A percentile compares a stretch with the other conserved stretches of the same genome.
Conservation (phyloP, 2,329 filamentous ascomycete genomes). For the Hypoxylon sp. region DNA sequence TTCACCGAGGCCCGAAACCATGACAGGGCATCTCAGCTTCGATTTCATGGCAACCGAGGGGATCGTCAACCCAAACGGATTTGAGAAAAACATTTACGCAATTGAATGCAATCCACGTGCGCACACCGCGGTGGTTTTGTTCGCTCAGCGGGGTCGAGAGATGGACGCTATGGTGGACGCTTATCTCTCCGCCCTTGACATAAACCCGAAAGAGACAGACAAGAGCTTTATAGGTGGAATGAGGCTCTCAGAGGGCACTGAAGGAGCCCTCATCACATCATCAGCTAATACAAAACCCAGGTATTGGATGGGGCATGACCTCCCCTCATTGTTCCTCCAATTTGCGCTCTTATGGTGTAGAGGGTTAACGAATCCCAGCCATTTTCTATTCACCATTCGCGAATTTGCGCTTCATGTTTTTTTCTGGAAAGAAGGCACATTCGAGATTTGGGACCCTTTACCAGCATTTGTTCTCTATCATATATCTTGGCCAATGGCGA, state of each 20-base stretch:
- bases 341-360: constrained; percentile 55
- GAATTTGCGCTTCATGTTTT: constrained; percentile 56
- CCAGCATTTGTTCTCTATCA: constrained; percentile 70
- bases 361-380: constrained; percentile 37
- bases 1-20: constrained; percentile 56
- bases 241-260: not conserved
- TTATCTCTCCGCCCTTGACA: constrained; percentile 64
- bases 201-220: not conserved
- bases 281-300: constrained; percentile 49
- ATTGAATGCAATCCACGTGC: constrained; percentile 80
- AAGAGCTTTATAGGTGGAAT: not conserved
- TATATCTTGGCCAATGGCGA: constrained; percentile 66
- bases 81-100: constrained; percentile 65
- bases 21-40: constrained; percentile 80
- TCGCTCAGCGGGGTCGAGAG: constrained; percentile 58
- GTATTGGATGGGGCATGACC: constrained; percentile 78
- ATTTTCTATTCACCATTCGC: constrained; percentile 43
- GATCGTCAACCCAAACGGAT: constrained; percentile 42
- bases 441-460: constrained; percentile 66
- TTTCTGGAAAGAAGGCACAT: constrained; percentile 68
- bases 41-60: constrained; percentile 73
- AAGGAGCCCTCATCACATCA: constrained; percentile 36
- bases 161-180: constrained; percentile 61
- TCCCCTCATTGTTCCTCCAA: constrained; percentile 64
- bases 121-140: constrained; percentile 75